These are phyloP conservation scores for Aureobasidium melanogenum DNA, from an alignment of 2,329 filamentous ascomycete species.

Conservation along the genomic window DNA sequence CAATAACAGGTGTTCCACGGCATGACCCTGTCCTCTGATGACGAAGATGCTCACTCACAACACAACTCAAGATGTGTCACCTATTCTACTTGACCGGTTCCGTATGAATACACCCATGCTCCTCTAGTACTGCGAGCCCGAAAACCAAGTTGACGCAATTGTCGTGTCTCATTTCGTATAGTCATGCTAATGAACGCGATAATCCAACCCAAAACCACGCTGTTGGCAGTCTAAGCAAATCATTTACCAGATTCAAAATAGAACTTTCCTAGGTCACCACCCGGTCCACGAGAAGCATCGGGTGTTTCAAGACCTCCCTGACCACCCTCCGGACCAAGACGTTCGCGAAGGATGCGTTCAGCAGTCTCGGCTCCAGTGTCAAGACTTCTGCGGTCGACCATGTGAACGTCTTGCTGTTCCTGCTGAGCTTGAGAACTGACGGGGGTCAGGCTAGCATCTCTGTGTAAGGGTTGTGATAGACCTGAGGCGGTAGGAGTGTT, in stretches of 20 bases:
- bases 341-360: constrained; percentile 56
- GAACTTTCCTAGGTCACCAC: constrained; percentile 45
- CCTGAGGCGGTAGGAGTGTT: constrained; percentile 8
- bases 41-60: neutral
- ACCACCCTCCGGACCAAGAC: constrained; percentile 36
- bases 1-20: too few relatives aligned
- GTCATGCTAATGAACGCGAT: neutral
- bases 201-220: neutral
- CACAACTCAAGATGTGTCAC: neutral
- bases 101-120: neutral
- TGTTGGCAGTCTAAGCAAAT: neutral
- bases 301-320: constrained; percentile 33
- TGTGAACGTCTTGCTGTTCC: constrained; percentile 32
- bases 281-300: constrained; percentile 24
- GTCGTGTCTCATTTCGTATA: neutral
- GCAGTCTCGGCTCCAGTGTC: constrained; percentile 43
- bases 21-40: neutral
- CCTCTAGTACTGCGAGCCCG: neutral
- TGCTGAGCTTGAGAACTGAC: constrained; percentile 19
- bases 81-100: neutral
- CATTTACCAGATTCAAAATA: constrained; percentile 44
- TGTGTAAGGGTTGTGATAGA: constrained; percentile 24
- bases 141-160: neutral
- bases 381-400: constrained; percentile 35
- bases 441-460: constrained; percentile 24